Conservation (phyloP, 192 early-diverging fungal genomes). For the Coemansia sp. region DNA sequence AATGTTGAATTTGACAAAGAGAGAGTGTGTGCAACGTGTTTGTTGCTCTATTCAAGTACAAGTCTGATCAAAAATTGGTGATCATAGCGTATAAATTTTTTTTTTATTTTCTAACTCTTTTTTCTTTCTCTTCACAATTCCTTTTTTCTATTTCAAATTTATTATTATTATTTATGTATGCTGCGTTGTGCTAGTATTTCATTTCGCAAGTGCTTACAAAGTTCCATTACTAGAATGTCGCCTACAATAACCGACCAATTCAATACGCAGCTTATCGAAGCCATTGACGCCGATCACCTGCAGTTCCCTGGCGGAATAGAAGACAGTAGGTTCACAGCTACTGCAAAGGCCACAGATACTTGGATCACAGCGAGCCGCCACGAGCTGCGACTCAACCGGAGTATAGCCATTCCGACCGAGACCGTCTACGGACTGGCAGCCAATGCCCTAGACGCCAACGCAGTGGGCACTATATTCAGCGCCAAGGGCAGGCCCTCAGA, state of each 20-base stretch:
- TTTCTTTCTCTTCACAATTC: background rate
- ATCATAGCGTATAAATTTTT: too few species aligned
- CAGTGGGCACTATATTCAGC: constrained; percentile 76
- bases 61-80: background rate
- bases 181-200: background rate
- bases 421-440: constrained; percentile 98
- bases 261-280: constrained; percentile 19
- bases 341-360: background rate
- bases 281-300: constrained; percentile 13
- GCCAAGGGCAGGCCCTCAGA: constrained; percentile 93
- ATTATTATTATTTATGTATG: background rate
- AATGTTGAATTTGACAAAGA: too few species aligned
- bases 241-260: constrained; percentile 4
- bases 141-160: too few species aligned
- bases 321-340: constrained; percentile 25
- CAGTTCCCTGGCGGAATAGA: constrained; percentile 28
- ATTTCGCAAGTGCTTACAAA: background rate
- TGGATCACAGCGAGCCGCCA: constrained; percentile 59
- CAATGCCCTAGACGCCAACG: constrained; percentile 71
- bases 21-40: too few species aligned
- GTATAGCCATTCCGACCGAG: constrained; percentile 94
- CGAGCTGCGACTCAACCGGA: constrained; percentile 61
- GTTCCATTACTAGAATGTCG: constrained; percentile 3
- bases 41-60: too few species aligned
- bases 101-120: background rate